These are phyloP conservation scores for Aspergillus kassunensis DNA, from an alignment of 495 filamentous ascomycete genomes.

Conservation along the genomic window DNA sequence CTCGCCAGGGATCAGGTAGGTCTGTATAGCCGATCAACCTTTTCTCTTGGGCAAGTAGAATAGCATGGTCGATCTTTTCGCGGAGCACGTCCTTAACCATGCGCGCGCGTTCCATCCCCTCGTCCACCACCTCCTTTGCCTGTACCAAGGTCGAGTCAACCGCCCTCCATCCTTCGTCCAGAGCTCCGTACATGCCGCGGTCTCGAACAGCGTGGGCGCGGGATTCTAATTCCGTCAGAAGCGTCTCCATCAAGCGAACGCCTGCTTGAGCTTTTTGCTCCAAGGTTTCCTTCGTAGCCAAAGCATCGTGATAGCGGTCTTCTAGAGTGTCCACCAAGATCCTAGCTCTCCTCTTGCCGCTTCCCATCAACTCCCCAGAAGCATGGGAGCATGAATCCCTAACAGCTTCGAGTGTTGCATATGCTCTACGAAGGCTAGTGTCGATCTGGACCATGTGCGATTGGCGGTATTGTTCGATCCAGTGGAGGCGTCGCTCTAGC, in stretches of 20 bases:
- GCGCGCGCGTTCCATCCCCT: conserved; percentile 74
- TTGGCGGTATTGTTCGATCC: conserved; percentile 85
- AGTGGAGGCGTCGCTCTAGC: conserved; percentile 78
- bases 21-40: conserved; percentile 86
- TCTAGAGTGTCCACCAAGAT: conserved; percentile 95
- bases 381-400: conserved; percentile 82
- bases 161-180: conserved; percentile 68
- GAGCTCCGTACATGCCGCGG: conserved; percentile 51
- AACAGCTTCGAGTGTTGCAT: conserved; percentile 81
- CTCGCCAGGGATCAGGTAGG: conserved; percentile 84
- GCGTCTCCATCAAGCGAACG: conserved; percentile 77
- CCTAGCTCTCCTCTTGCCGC: conserved; percentile 75
- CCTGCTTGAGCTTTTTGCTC: conserved; percentile 88
- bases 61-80: conserved; percentile 76
- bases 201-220: conserved; percentile 72
- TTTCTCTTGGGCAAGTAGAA: conserved; percentile 71
- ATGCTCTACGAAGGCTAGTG: conserved; percentile 73
- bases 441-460: conserved; percentile 77
- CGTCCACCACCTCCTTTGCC: conserved; percentile 73
- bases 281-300: conserved; percentile 79
- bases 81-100: conserved; percentile 71
- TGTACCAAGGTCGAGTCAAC: conserved; percentile 75
- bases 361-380: conserved; percentile 87
- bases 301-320: conserved; percentile 78
- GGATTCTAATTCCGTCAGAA: conserved; percentile 77